phyloP scores from a whole-genome alignment of 2,329 filamentous ascomycete genomes.

The Atkinsonella hypoxylon region DNA sequence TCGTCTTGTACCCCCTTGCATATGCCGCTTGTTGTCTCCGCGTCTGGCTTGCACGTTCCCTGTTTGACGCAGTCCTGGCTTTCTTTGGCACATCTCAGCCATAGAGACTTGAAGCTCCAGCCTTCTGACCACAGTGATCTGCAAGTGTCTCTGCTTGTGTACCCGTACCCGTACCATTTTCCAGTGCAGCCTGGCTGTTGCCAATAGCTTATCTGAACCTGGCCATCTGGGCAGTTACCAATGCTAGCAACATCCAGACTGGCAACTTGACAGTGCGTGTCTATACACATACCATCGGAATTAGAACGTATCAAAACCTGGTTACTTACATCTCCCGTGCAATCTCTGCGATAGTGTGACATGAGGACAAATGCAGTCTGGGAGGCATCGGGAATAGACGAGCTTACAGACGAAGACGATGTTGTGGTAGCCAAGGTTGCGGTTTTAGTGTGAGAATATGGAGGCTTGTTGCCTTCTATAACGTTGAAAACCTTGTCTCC shows the following conservation, averaged over 20 bases:
- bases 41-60: neutral
- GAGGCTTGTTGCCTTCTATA: neutral
- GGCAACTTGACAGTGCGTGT: constrained; percentile 1
- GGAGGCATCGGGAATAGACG: neutral
- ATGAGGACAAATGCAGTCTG: neutral
- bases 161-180: constrained; percentile 1
- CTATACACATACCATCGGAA: neutral
- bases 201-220: constrained; percentile 2
- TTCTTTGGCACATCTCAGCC: neutral
- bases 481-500: neutral
- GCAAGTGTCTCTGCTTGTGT: neutral
- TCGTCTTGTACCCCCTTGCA: neutral
- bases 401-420: neutral
- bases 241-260: neutral
- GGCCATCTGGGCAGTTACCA: neutral
- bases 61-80: neutral
- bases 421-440: neutral
- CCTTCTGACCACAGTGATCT: neutral
- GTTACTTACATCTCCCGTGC: neutral
- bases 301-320: neutral
- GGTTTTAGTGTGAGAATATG: neutral
- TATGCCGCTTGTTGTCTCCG: neutral
- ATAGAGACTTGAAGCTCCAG: constrained; percentile 2
- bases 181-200: neutral
- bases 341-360: neutral